Percentiles rank a stretch among this genome's conserved stretches.
phyloP scores from a whole-genome alignment of 441 rosid species.

The Viola pubescens region DNA sequence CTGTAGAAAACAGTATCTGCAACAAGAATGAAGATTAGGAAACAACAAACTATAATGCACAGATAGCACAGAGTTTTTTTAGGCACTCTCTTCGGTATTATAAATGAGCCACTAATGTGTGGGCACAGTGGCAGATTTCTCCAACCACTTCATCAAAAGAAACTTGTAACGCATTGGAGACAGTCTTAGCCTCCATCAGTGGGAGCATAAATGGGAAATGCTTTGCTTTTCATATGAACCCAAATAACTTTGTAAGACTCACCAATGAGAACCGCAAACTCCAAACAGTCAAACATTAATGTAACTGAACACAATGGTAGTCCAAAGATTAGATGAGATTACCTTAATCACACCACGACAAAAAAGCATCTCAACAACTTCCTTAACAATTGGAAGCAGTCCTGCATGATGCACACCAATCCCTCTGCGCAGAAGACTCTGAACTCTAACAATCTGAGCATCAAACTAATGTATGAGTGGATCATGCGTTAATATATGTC shows the following conservation, averaged over 20 bases:
- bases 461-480: conserved; percentile 20
- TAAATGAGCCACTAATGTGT: no score
- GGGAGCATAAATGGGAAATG: neutral
- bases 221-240: neutral
- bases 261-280: neutral
- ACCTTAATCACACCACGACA: conserved; percentile 99
- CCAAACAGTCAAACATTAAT: conserved; percentile 10
- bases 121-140: no score
- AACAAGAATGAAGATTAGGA: conserved; percentile 17
- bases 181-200: neutral
- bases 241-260: conserved; percentile 9
- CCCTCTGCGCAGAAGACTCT: conserved; percentile 82
- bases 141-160: neutral
- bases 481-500: conserved; percentile 11
- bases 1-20: conserved; percentile 92
- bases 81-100: no score
- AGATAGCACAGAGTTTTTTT: no score
- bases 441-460: conserved; percentile 81
- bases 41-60: no score
- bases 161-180: no score
- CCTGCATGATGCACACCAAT: conserved; percentile 99
- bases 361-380: conserved; percentile 98
- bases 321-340: conserved; percentile 10
- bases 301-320: conserved; percentile 1
- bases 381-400: conserved; percentile 97